Evolutionary conservation across 2,329 filamentous ascomycete genomes (phyloP).

Genomic region (Sporothrix schenckii): DNA sequence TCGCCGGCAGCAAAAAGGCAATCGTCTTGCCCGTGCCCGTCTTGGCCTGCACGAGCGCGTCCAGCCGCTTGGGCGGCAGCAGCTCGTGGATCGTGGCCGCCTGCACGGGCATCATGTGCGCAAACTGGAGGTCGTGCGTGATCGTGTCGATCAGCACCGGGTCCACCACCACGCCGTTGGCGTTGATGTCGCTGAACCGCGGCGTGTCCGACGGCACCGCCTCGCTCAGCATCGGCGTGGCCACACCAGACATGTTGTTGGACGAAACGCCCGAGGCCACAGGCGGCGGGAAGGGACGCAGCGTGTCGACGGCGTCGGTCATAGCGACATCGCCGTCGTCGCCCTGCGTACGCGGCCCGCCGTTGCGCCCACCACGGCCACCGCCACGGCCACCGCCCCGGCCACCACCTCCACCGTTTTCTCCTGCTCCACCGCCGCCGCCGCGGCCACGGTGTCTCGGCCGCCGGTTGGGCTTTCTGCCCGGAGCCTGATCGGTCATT

Average conservation of each 20-base stretch:
- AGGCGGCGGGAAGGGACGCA: neutral
- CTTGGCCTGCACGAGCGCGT: constrained; percentile 76
- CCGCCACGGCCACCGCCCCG: neutral
- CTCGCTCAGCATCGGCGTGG: constrained; percentile 45
- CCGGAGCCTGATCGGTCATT: constrained; percentile 22
- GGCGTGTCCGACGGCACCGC: constrained; percentile 50
- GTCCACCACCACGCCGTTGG: constrained; percentile 48
- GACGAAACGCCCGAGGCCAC: constrained; percentile 8
- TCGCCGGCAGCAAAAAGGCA: constrained; percentile 79
- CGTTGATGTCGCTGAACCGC: constrained; percentile 51
- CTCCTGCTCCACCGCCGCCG: neutral
- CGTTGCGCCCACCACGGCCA: neutral
- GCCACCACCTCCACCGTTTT: neutral
- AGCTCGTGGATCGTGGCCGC: constrained; percentile 55
- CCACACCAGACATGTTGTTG: constrained; percentile 26
- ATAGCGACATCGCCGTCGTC: neutral
- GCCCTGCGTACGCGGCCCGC: neutral
- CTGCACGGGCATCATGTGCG: constrained; percentile 60
- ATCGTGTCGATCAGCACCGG: constrained; percentile 53
- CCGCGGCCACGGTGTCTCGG: constrained; percentile 15
- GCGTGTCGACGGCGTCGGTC: neutral
- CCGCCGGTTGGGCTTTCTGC: constrained; percentile 15
- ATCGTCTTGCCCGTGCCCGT: constrained; percentile 87
- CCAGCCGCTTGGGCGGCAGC: constrained; percentile 50
- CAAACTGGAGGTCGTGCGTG: constrained; percentile 53